A percentile compares a stretch with the other conserved stretches of the same genome.
These are phyloP conservation scores for Boletellus ananiceps DNA, from an alignment of 768 basidiomycete species.

Conservation along the genomic window DNA sequence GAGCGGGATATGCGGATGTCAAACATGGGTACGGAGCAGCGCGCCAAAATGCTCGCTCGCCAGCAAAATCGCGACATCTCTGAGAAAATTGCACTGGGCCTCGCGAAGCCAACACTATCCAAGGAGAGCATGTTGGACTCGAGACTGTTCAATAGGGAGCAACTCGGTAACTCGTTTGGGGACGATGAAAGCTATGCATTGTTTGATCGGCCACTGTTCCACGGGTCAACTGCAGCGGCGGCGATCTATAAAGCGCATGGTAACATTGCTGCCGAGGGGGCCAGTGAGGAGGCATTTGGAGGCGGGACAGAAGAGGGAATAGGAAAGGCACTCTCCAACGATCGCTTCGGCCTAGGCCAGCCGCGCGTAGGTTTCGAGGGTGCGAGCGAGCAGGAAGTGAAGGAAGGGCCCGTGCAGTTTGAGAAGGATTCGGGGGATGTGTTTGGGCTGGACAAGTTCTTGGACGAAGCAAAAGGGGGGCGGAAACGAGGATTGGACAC, in stretches of 20 bases:
- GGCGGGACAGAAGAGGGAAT: slow-evolving; percentile 97
- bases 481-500: slow-evolving; percentile 84
- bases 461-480: slow-evolving; percentile 96
- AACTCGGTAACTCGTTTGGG: slow-evolving; percentile 73
- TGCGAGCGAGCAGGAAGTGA: slow-evolving; percentile 75
- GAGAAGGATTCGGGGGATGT: slow-evolving; percentile 98
- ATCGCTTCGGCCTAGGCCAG: slow-evolving; percentile 87
- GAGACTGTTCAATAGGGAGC: slow-evolving; percentile 95
- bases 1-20: slow-evolving; percentile 98
- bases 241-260: slow-evolving; percentile 99
- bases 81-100: slow-evolving; percentile 95
- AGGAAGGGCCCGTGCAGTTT: slow-evolving; percentile 95
- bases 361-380: slow-evolving; percentile 88
- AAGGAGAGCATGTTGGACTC: slow-evolving; percentile 99
- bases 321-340: slow-evolving; percentile 82
- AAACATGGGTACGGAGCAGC: slow-evolving; percentile 96
- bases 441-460: slow-evolving; percentile 93
- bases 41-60: slow-evolving; percentile 91
- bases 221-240: slow-evolving; percentile 93
- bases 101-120: slow-evolving; percentile 93
- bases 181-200: slow-evolving; percentile 93
- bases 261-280: slow-evolving; percentile 61
- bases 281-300: slow-evolving; percentile 88
- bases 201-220: slow-evolving; percentile 94
- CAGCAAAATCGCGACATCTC: slow-evolving; percentile 99